A percentile compares a stretch with the other conserved stretches of the same genome.
Evolutionary conservation across 1,284 basidiomycete genomes (phyloP).

Genomic region (Papiliotrema nemorosa): DNA sequence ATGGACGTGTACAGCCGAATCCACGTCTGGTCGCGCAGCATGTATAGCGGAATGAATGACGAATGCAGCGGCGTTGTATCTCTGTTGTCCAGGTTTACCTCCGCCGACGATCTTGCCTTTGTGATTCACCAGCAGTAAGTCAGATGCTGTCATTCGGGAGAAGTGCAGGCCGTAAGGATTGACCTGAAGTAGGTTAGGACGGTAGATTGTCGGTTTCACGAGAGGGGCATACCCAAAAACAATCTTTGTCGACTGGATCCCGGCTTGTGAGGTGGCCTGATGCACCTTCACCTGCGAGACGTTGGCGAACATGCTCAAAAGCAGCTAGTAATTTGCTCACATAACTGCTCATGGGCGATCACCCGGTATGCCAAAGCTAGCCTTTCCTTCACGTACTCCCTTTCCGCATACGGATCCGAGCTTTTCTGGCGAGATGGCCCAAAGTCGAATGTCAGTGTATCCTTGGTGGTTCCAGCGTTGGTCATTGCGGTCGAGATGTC

Average conservation of each 20-base stretch:
- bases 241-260: constrained; percentile 54
- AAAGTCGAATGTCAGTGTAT: no score
- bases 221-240: constrained; percentile 54
- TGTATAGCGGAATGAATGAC: constrained; percentile 60
- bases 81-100: constrained; percentile 46
- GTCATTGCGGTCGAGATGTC: no score
- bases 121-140: constrained; percentile 54
- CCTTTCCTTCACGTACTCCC: background rate
- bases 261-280: constrained; percentile 64
- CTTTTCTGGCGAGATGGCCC: no score
- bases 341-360: background rate
- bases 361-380: background rate
- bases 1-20: constrained; percentile 67
- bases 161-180: constrained; percentile 43
- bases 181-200: constrained; percentile 15
- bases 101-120: constrained; percentile 53
- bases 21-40: constrained; percentile 59
- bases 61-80: constrained; percentile 55
- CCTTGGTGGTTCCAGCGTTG: no score
- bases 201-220: background rate
- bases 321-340: background rate
- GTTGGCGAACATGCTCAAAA: background rate
- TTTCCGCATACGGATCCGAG: no score
- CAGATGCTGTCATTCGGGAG: constrained; percentile 53
- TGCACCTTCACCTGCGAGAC: constrained; percentile 54